These are phyloP conservation scores for Lepidium aucheri DNA, from an alignment of 345 rosid species.

Conservation along the genomic window DNA sequence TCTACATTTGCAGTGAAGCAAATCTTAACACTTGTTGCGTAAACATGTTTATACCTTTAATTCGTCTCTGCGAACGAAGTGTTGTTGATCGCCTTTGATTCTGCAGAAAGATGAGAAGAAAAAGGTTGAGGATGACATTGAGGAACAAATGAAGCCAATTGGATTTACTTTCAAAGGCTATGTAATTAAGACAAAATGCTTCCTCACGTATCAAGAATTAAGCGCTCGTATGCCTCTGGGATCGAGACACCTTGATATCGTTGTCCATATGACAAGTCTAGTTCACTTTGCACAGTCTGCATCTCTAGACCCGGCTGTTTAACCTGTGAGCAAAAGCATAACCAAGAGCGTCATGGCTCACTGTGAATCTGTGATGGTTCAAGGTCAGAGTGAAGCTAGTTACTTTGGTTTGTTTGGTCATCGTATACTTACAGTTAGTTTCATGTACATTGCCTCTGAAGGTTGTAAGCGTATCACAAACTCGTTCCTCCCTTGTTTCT, in stretches of 20 bases:
- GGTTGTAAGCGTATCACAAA: conserved; percentile 96
- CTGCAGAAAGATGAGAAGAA: conserved; percentile 28
- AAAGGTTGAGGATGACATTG: not conserved
- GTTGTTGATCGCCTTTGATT: conserved; percentile 92
- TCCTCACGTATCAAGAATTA: conserved; percentile 87
- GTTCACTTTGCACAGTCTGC: conserved; percentile 88
- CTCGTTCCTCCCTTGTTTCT: conserved; percentile 95
- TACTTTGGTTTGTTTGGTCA: not conserved
- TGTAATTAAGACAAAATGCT: not conserved
- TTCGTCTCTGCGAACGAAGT: conserved; percentile 93
- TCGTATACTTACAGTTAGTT: conserved; percentile 60
- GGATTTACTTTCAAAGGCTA: not conserved
- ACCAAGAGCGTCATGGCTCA: conserved; percentile 8
- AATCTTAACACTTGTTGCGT: not conserved
- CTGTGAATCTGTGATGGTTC: not conserved
- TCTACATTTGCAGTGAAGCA: not conserved
- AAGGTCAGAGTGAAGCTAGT: not conserved
- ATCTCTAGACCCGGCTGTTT: conserved; percentile 95
- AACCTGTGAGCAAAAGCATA: conserved; percentile 48
- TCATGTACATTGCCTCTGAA: conserved; percentile 94
- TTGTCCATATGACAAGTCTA: conserved; percentile 90
- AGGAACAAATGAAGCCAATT: not conserved
- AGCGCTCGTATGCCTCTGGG: conserved; percentile 94
- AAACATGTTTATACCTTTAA: conserved; percentile 46
- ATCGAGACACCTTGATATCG: conserved; percentile 74